phyloP scores from a whole-genome alignment of 495 filamentous ascomycete species.

The Penicillium subrubescens region DNA sequence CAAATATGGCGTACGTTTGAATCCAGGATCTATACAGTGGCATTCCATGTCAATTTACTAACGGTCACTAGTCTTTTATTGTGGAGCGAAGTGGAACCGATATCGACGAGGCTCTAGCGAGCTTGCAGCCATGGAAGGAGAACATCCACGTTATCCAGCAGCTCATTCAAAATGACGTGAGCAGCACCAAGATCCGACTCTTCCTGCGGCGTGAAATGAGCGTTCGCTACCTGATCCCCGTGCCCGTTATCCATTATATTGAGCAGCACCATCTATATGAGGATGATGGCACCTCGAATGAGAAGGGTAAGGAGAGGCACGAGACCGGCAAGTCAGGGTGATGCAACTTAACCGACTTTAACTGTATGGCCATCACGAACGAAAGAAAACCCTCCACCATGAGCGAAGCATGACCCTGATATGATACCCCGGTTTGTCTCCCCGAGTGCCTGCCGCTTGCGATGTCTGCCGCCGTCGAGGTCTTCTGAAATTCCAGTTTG shows the following conservation, averaged over 20 bases:
- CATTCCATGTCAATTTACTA: not conserved
- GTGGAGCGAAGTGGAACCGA: slow-evolving; percentile 90
- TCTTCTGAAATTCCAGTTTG: not conserved
- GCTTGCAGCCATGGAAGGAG: slow-evolving; percentile 68
- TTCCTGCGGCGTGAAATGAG: slow-evolving; percentile 83
- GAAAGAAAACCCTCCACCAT: not conserved
- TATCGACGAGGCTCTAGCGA: slow-evolving; percentile 77
- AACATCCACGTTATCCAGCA: slow-evolving; percentile 90
- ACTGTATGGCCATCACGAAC: slow-evolving; percentile 16
- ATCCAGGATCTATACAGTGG: too few relatives aligned
- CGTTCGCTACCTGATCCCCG: slow-evolving; percentile 65
- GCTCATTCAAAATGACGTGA: slow-evolving; percentile 87
- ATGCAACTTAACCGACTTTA: not conserved
- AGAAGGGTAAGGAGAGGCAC: slow-evolving; percentile 43
- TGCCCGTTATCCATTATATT: slow-evolving; percentile 76
- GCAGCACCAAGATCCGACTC: slow-evolving; percentile 83
- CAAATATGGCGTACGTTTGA: slow-evolving; percentile 64
- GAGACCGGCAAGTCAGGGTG: slow-evolving; percentile 25
- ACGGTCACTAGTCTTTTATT: slow-evolving; percentile 65
- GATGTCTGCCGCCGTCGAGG: not conserved
- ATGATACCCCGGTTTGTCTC: slow-evolving; percentile 30
- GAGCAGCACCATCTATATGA: slow-evolving; percentile 72
- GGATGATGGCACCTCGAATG: slow-evolving; percentile 56
- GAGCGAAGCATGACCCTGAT: slow-evolving; percentile 26
- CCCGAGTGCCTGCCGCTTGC: not conserved